Conservation (phyloP, 306 rosid genomes). For the Vigna hirtella region DNA sequence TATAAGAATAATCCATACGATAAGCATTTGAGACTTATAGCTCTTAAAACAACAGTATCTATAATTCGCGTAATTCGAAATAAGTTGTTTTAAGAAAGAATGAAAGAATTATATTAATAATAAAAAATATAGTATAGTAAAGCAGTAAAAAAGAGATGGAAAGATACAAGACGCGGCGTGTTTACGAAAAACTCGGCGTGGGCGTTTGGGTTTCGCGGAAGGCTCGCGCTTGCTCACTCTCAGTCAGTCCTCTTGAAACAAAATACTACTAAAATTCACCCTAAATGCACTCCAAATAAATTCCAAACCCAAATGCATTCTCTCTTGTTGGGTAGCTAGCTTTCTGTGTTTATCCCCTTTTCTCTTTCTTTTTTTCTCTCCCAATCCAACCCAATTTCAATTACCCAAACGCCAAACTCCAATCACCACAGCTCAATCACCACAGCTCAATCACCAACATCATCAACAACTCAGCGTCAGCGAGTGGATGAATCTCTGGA, state of each 20-base stretch:
- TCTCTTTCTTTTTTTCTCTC: neutral
- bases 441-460: too few relatives aligned
- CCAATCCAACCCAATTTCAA: neutral
- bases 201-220: conserved; percentile 45
- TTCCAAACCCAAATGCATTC: conserved; percentile 41
- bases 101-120: too few relatives aligned
- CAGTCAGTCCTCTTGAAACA: too few relatives aligned
- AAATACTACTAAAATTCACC: conserved; percentile 8
- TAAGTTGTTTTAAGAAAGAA: too few relatives aligned
- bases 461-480: neutral
- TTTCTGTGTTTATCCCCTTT: neutral
- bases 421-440: neutral
- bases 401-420: neutral
- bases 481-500: conserved; percentile 75
- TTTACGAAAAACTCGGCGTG: conserved; percentile 51
- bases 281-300: conserved; percentile 51
- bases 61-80: too few relatives aligned
- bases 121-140: too few relatives aligned
- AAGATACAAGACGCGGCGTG: too few relatives aligned
- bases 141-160: too few relatives aligned
- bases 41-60: too few relatives aligned
- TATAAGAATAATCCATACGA: too few relatives aligned
- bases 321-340: neutral
- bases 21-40: too few relatives aligned
- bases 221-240: neutral